phyloP scores from a whole-genome alignment of 345 rosid genomes.

The Citrus maxima region DNA sequence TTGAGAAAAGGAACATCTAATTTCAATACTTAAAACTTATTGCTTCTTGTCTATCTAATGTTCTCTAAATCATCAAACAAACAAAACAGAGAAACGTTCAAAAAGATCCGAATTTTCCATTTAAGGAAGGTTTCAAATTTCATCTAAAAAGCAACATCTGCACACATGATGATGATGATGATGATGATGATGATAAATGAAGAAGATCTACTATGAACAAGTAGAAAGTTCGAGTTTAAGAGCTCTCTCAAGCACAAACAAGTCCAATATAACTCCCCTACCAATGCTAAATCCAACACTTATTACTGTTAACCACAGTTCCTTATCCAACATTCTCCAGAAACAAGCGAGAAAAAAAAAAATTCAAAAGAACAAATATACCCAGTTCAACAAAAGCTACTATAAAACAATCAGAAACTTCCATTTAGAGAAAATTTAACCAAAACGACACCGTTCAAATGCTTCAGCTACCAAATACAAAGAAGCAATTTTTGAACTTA shows the following conservation, averaged over 20 bases:
- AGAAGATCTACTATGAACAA: constrained; percentile 26
- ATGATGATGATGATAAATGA: constrained; percentile 16
- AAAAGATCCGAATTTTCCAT: not conserved
- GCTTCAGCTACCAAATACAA: not conserved
- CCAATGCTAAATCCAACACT: not conserved
- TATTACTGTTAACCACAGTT: not conserved
- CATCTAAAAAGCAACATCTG: constrained; percentile 1
- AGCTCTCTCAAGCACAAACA: not conserved
- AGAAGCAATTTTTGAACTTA: not conserved
- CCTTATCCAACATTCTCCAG: not conserved
- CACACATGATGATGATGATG: constrained; percentile 7
- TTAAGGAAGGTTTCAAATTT: not conserved
- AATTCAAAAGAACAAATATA: not conserved
- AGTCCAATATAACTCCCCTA: not conserved
- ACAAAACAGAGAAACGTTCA: not conserved
- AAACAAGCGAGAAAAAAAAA: not conserved
- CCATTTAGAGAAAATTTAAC: not conserved
- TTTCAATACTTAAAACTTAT: not conserved
- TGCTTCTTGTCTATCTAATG: not conserved
- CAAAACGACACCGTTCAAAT: not conserved
- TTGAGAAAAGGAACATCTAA: not conserved
- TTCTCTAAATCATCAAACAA: constrained; percentile 1
- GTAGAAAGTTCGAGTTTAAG: not conserved
- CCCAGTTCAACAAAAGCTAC: not conserved
- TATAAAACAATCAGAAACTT: not conserved